Conservation (phyloP, 306 rosid species). For the Ziziphus jujuba region DNA sequence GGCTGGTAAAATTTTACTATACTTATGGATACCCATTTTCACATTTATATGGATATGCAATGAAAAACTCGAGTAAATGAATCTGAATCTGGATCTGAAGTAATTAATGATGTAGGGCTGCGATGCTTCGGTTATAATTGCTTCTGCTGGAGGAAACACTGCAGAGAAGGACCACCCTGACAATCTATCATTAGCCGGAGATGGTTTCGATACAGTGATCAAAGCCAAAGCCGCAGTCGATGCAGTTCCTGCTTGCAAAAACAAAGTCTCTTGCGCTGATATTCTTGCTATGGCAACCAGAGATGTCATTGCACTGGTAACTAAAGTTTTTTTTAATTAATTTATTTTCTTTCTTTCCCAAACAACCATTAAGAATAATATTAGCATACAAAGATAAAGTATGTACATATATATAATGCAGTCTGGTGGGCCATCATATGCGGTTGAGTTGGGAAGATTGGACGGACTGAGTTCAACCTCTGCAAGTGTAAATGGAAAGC, state of each 20-base stretch:
- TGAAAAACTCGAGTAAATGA: neutral
- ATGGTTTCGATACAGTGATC: conserved; percentile 77
- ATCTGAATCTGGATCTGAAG: neutral
- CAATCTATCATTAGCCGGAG: conserved; percentile 83
- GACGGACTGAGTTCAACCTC: conserved; percentile 64
- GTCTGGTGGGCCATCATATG: conserved; percentile 78
- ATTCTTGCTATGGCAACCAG: conserved; percentile 79
- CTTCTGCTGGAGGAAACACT: conserved; percentile 45
- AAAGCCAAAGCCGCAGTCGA: conserved; percentile 80
- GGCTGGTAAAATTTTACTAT: too few relatives aligned
- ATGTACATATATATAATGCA: conserved; percentile 11
- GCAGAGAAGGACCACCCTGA: conserved; percentile 86
- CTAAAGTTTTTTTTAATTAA: neutral
- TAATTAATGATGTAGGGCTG: conserved; percentile 50
- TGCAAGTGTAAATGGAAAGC: conserved; percentile 56
- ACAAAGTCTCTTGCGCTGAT: conserved; percentile 86
- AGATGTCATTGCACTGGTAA: conserved; percentile 67
- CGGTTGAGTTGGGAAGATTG: conserved; percentile 76
- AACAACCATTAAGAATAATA: too few relatives aligned
- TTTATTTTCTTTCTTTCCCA: neutral
- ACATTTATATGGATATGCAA: neutral
- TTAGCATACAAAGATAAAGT: neutral
- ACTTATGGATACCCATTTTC: neutral
- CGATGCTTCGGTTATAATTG: conserved; percentile 60
- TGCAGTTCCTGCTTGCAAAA: conserved; percentile 55